Evolutionary conservation across 306 rosid species (phyloP).

Genomic region (Inga leiocalycina): DNA sequence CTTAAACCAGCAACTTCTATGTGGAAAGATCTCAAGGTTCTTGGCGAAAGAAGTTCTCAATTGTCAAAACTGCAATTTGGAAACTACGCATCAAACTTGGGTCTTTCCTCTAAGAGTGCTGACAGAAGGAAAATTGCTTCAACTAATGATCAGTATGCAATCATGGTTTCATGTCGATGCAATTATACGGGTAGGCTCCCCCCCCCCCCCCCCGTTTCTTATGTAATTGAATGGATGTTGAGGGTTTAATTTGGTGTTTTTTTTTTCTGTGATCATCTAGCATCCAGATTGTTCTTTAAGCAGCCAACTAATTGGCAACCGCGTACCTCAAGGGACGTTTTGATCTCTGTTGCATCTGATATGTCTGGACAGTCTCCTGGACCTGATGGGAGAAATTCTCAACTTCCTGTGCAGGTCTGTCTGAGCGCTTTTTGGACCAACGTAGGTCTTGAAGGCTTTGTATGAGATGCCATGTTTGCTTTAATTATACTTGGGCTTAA

Average conservation of each 20-base stretch:
- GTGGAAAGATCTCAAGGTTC: slow-evolving; percentile 72
- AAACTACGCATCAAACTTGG: slow-evolving; percentile 53
- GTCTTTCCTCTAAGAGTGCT: slow-evolving; percentile 44
- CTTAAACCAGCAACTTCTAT: slow-evolving; percentile 80
- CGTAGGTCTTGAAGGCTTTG: slow-evolving; percentile 10
- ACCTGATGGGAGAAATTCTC: slow-evolving; percentile 61
- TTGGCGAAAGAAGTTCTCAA: slow-evolving; percentile 59
- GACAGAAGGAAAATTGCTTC: slow-evolving; percentile 51
- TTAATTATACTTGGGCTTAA: slow-evolving; percentile 20
- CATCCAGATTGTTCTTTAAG: slow-evolving; percentile 87
- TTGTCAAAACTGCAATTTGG: slow-evolving; percentile 51
- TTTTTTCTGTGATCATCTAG: slow-evolving; percentile 41
- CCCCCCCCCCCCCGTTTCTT: slow-evolving; percentile 11
- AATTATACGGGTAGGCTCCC: slow-evolving; percentile 68
- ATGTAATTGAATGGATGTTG: slow-evolving; percentile 28
- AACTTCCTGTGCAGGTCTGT: slow-evolving; percentile 90
- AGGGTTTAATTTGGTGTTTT: slow-evolving; percentile 26
- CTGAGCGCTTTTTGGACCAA: neutral
- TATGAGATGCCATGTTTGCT: slow-evolving; percentile 5
- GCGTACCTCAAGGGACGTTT: slow-evolving; percentile 80
- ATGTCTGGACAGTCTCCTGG: slow-evolving; percentile 67
- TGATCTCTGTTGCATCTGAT: slow-evolving; percentile 92
- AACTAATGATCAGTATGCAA: slow-evolving; percentile 72
- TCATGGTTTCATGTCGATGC: slow-evolving; percentile 96
- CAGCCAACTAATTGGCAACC: slow-evolving; percentile 92